Base-by-base conservation (phyloP, 257 asterid species). In the Scutellaria baicalensis region DNA sequence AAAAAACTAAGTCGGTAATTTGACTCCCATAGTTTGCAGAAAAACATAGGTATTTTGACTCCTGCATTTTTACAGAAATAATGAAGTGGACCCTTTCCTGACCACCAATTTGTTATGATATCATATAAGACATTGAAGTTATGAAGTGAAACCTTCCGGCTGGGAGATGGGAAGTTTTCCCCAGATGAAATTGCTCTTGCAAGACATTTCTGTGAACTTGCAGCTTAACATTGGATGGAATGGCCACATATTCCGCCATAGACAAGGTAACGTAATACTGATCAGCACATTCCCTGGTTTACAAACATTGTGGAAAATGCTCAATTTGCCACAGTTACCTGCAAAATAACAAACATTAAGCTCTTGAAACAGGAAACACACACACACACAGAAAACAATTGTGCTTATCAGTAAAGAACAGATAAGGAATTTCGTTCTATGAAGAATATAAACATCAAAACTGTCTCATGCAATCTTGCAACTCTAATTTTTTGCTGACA, bases 241-340 rank as follows among this genome's bases (percentile, higher is more conserved):
- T 50, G 79, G 88, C 86, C 35, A 78, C 78, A 77, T 72, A 73
- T 68, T 84, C 89, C 36, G 90, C 84, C 98, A 92, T 90, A 74
- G 40, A 21, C 27, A 36, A 40, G 51, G 65, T 73, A 36, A 10
- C 72, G 55, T 40, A 51, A 79, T 62, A 71, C 68, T 65, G 72
- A 76, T 82, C 80, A 87, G 77, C 74, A 40, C 75, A 70, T 71
- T 73, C 66, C 50, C 78, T 50, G 56, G 68, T 69, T 59, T 18
- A 69, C 9, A 18, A 54, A 58, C 85, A 77, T 68, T 49, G 73
- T 33, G 52, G 74, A 73, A 80, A 35, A 43, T 64, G 76, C 58
- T 66, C 77, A 51, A 66, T 52, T 48, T 59, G 60, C 58, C 66
- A 66, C 50, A 33, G 59, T 55, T 62, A 66, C 77, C 84, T 80